These are phyloP conservation scores for Yamadazyma diospyri DNA, from an alignment of 1,139 yeast genomes.

Conservation along the genomic window DNA sequence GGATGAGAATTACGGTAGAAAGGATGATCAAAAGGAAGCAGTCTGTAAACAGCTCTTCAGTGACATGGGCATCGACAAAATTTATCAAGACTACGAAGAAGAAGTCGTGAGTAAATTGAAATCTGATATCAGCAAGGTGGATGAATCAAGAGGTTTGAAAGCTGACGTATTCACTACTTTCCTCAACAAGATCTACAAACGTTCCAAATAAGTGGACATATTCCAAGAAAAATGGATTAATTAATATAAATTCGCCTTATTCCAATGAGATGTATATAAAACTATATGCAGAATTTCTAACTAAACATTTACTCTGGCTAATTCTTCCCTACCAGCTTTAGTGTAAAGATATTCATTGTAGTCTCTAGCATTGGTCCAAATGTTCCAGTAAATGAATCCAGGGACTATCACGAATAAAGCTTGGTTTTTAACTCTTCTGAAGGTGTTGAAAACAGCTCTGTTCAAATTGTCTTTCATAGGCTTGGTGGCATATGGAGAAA, in stretches of 20 bases:
- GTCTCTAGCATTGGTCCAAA: constrained; percentile 86
- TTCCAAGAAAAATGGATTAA: too few species aligned
- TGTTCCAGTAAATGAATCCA: constrained; percentile 72
- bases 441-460: constrained; percentile 86
- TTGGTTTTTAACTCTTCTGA: constrained; percentile 92
- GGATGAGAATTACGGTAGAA: constrained; percentile 87
- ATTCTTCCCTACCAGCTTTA: constrained; percentile 95
- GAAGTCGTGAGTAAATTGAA: constrained; percentile 61
- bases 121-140: constrained; percentile 62
- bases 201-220: constrained; percentile 76
- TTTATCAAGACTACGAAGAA: constrained; percentile 83
- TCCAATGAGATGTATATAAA: constrained; percentile 3
- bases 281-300: constrained; percentile 3
- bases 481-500: constrained; percentile 90
- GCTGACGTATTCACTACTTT: constrained; percentile 78
- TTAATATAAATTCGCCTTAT: too few species aligned
- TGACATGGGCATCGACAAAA: constrained; percentile 67
- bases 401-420: constrained; percentile 77
- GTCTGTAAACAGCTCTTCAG: constrained; percentile 70
- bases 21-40: constrained; percentile 67
- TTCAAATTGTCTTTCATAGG: constrained; percentile 86
- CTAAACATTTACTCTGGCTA: constrained; percentile 74
- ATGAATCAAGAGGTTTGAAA: constrained; percentile 91
- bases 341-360: constrained; percentile 95
- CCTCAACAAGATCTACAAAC: constrained; percentile 88